A percentile compares a stretch with the other conserved stretches of the same genome.
These are phyloP conservation scores for Phoenix roebelenii DNA, from an alignment of 176 grass and related monocot species.

Conservation along the genomic window DNA sequence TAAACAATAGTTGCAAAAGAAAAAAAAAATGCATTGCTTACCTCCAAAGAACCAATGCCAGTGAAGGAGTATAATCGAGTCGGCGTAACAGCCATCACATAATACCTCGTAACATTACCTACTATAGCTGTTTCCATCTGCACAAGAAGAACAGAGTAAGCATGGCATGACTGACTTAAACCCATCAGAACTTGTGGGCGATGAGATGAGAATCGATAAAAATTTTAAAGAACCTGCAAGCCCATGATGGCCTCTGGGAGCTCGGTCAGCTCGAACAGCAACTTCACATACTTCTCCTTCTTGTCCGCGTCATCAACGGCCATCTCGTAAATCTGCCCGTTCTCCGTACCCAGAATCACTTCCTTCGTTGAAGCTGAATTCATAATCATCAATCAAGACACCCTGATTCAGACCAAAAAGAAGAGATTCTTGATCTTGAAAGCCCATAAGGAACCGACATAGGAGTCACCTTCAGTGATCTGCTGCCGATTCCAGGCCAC, in stretches of 20 bases:
- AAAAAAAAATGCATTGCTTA: conserved; percentile 28
- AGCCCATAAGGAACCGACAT: neutral
- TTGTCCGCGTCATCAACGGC: conserved; percentile 79
- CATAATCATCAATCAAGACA: neutral
- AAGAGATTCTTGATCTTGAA: neutral
- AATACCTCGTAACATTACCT: conserved; percentile 52
- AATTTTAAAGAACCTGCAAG: conserved; percentile 42
- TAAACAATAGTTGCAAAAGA: neutral
- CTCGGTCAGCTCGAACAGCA: conserved; percentile 69
- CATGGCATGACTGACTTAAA: too few species aligned
- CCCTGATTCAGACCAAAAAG: neutral
- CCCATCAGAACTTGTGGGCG: too few species aligned
- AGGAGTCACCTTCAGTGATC: conserved; percentile 58
- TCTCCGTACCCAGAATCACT: conserved; percentile 75
- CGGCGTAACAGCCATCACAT: conserved; percentile 87
- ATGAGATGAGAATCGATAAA: too few species aligned
- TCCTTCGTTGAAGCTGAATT: conserved; percentile 83
- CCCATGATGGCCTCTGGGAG: conserved; percentile 65
- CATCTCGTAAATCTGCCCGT: conserved; percentile 72
- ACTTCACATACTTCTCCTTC: conserved; percentile 87
- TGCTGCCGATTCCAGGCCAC: conserved; percentile 85
- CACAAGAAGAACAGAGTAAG: neutral
- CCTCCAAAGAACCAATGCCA: conserved; percentile 86
- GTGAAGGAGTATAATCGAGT: conserved; percentile 94
- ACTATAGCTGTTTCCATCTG: conserved; percentile 77